These are phyloP conservation scores for Tricholomella constricta DNA, from an alignment of 768 basidiomycete genomes.

Conservation along the genomic window DNA sequence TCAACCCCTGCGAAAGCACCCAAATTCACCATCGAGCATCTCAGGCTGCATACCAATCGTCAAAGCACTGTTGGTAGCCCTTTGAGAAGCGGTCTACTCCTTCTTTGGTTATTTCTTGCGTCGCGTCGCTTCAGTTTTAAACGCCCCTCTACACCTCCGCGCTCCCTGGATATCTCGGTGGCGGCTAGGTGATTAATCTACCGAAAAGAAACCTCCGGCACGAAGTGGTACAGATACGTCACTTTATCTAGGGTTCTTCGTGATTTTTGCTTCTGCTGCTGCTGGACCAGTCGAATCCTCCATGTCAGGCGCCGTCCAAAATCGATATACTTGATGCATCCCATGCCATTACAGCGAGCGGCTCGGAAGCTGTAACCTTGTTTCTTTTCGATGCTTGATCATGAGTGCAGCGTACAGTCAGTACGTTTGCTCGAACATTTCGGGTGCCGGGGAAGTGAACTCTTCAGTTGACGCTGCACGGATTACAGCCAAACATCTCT, in stretches of 20 bases:
- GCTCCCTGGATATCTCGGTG: constrained; percentile 2
- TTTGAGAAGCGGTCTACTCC: background rate
- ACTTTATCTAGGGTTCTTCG: background rate
- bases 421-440: background rate
- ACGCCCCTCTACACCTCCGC: constrained; percentile 1
- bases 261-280: background rate
- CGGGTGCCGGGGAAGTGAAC: no score
- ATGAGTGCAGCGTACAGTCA: background rate
- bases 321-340: background rate
- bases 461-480: no score
- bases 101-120: background rate
- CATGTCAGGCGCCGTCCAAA: constrained; percentile 1
- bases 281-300: constrained; percentile 8
- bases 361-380: background rate
- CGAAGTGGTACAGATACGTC: constrained; percentile 1
- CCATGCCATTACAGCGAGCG: constrained; percentile 2
- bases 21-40: background rate
- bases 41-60: background rate
- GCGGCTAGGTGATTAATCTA: constrained; percentile 5
- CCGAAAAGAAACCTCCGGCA: background rate
- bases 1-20: no score
- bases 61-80: background rate
- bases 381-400: background rate
- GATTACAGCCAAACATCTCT: background rate
- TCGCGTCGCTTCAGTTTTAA: background rate